These are phyloP conservation scores for Sodiomyces alkalinus DNA, from an alignment of 2,329 filamentous ascomycete species.

Conservation along the genomic window DNA sequence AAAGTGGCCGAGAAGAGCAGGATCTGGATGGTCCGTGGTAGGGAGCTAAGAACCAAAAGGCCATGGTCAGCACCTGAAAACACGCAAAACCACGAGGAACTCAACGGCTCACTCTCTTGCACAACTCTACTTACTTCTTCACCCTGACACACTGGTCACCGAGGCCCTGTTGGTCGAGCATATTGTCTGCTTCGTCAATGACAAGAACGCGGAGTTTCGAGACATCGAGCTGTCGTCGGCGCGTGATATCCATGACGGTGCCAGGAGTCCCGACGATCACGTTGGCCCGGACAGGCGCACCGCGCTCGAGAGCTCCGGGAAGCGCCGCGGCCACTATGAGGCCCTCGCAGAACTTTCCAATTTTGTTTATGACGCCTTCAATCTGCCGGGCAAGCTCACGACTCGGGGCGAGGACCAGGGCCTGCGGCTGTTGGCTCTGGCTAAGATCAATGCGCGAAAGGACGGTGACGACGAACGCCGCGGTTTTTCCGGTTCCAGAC, in stretches of 20 bases:
- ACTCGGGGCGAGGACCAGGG: constrained; percentile 77
- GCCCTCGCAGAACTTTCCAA: constrained; percentile 70
- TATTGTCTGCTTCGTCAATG: constrained; percentile 95
- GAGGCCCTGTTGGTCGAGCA: constrained; percentile 89
- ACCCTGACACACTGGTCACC: constrained; percentile 91
- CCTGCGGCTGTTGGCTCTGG: constrained; percentile 59
- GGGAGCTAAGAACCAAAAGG: too few species aligned
- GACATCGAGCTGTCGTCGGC: constrained; percentile 57
- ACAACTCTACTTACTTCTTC: constrained; percentile 46
- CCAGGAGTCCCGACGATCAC: constrained; percentile 89
- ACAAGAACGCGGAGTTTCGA: constrained; percentile 67
- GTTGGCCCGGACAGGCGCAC: constrained; percentile 54
- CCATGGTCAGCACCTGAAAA: background rate
- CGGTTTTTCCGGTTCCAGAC: constrained; percentile 95
- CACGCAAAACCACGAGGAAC: background rate
- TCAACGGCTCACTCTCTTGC: too few species aligned
- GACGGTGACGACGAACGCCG: constrained; percentile 86
- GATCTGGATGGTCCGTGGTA: constrained; percentile 65
- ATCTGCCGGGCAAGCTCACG: constrained; percentile 94
- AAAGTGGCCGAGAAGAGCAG: constrained; percentile 94
- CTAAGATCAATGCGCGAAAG: constrained; percentile 70
- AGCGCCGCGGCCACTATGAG: constrained; percentile 71
- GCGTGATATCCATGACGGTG: constrained; percentile 78
- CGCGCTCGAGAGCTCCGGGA: constrained; percentile 58
- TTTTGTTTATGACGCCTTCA: constrained; percentile 63